phyloP scores from a whole-genome alignment of 495 filamentous ascomycete genomes.

The Glonium stellatum region DNA sequence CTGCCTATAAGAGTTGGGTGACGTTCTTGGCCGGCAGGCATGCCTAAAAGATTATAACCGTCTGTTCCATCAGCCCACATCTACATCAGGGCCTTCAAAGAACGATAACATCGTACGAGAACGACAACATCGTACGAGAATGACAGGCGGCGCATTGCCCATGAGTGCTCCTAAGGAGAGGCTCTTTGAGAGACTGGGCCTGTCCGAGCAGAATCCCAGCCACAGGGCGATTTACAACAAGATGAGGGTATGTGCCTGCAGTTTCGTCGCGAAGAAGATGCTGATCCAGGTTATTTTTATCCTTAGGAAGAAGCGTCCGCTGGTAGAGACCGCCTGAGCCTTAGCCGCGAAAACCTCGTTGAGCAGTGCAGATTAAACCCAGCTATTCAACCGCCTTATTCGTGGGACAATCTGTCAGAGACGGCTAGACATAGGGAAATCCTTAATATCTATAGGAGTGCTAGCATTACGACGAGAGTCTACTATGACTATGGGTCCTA shows the following conservation, averaged over 20 bases:
- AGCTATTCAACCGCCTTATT: conserved; percentile 28
- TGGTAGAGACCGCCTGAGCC: conserved; percentile 30
- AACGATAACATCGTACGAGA: background rate
- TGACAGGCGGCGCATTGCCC: conserved; percentile 9
- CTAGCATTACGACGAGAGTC: conserved; percentile 17
- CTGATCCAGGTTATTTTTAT: conserved; percentile 1
- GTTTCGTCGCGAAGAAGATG: conserved; percentile 14
- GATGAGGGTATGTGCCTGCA: background rate
- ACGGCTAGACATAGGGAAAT: conserved; percentile 35
- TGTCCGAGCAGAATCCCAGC: conserved; percentile 21
- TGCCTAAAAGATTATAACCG: background rate
- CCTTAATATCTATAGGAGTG: conserved; percentile 22
- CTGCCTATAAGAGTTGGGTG: conserved; percentile 1
- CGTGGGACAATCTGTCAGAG: conserved; percentile 32
- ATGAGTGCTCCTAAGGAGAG: conserved; percentile 21
- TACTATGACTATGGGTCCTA: conserved; percentile 33
- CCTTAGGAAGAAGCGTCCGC: conserved; percentile 32
- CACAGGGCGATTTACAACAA: conserved; percentile 14
- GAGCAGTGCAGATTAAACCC: conserved; percentile 13
- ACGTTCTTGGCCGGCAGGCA: background rate
- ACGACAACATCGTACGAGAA: conserved; percentile 1
- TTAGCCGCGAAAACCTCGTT: conserved; percentile 21
- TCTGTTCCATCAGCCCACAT: background rate
- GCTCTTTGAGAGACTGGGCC: conserved; percentile 30
- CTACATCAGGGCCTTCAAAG: background rate